These are phyloP conservation scores for Leptomonas pyrrhocoris DNA, from an alignment of 208 protist genomes.

Conservation along the genomic window DNA sequence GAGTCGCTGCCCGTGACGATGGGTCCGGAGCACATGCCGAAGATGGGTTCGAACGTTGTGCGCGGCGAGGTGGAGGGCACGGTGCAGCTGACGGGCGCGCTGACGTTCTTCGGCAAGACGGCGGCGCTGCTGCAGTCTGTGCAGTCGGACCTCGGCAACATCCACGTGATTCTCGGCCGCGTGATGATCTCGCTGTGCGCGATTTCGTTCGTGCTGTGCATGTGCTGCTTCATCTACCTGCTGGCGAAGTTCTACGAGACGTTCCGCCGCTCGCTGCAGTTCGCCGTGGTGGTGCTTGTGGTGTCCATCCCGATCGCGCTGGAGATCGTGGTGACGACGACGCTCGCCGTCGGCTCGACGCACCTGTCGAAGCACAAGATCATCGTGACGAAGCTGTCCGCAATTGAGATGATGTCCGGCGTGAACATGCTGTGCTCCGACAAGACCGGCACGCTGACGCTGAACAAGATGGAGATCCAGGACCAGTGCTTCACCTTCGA, in stretches of 20 bases:
- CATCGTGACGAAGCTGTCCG: slow-evolving; percentile 93
- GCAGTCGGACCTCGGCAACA: slow-evolving; percentile 79
- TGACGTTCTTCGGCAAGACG: slow-evolving; percentile 95
- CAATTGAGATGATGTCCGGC: slow-evolving; percentile 91
- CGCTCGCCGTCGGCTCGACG: slow-evolving; percentile 90
- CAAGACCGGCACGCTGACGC: slow-evolving; percentile 95
- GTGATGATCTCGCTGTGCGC: slow-evolving; percentile 72
- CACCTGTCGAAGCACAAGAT: slow-evolving; percentile 93
- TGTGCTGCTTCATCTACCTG: slow-evolving; percentile 83
- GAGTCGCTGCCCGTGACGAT: slow-evolving; percentile 95
- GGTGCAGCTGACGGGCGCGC: slow-evolving; percentile 87
- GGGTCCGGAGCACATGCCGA: slow-evolving; percentile 83
- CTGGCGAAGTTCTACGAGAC: slow-evolving; percentile 67
- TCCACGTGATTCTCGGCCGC: slow-evolving; percentile 59
- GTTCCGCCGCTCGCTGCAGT: slow-evolving; percentile 72
- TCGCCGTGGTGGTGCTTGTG: slow-evolving; percentile 89
- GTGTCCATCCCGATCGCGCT: slow-evolving; percentile 93
- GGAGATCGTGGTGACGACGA: slow-evolving; percentile 87
- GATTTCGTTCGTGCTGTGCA: slow-evolving; percentile 69
- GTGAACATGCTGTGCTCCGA: slow-evolving; percentile 95
- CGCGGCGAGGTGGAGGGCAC: slow-evolving; percentile 79
- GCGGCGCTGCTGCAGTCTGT: slow-evolving; percentile 88
- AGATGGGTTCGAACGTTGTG: slow-evolving; percentile 91
- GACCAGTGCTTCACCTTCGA: slow-evolving; percentile 78
- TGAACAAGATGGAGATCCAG: slow-evolving; percentile 93